phyloP scores from a whole-genome alignment of 805 yeast species.

The Metschnikowia peoriensis region DNA sequence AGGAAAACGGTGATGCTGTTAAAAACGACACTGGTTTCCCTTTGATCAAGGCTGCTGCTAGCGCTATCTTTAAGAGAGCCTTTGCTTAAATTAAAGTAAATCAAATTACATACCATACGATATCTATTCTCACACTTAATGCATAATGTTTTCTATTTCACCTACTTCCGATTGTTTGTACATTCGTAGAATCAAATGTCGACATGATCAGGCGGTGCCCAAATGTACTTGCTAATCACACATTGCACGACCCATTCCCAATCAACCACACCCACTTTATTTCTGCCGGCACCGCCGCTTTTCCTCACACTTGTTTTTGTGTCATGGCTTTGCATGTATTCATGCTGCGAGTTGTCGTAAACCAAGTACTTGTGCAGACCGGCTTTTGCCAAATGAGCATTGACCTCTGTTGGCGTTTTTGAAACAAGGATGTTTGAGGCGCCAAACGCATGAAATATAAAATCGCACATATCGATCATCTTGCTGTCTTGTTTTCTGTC shows the following conservation, averaged over 20 bases:
- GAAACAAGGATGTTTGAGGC: conserved; percentile 25
- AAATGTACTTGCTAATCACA: conserved; percentile 41
- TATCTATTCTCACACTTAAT: neutral
- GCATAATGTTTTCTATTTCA: conserved; percentile 1
- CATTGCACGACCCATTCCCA: conserved; percentile 74
- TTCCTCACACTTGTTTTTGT: neutral
- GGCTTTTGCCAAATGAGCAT: conserved; percentile 3
- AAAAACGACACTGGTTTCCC: conserved; percentile 81
- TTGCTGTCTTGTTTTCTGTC: conserved; percentile 28
- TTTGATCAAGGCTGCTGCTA: conserved; percentile 53
- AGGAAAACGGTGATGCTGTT: conserved; percentile 95
- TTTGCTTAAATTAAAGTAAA: conserved; percentile 3
- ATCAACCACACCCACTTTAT: conserved; percentile 33
- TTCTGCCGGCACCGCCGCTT: neutral
- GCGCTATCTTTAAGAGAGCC: conserved; percentile 6
- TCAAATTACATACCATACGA: neutral
- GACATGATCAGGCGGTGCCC: conserved; percentile 23
- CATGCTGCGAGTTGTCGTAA: conserved; percentile 26
- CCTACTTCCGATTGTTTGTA: neutral
- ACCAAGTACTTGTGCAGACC: conserved; percentile 17
- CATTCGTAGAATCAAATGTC: neutral
- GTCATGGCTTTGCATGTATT: conserved; percentile 5
- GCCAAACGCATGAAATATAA: conserved; percentile 48
- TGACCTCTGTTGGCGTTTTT: conserved; percentile 6
- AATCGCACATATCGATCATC: conserved; percentile 36